Base-by-base conservation (phyloP, 441 rosid genomes). In the Pelargonium myrrhifolium region DNA sequence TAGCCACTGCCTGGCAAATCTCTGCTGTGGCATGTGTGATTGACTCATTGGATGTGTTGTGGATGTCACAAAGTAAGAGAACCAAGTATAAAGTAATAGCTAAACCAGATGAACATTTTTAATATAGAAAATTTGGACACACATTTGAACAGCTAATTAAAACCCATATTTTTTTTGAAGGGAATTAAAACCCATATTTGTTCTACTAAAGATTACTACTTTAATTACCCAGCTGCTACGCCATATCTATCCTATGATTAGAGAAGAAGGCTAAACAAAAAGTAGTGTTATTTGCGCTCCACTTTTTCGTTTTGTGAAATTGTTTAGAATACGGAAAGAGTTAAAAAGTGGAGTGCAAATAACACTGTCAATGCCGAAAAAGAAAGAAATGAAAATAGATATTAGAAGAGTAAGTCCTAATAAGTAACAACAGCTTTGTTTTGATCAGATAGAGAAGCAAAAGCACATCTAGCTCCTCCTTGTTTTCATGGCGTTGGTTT, bases 341-440 rank as follows among this genome's bases (percentile, higher is more conserved):
- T 55, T 37, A 28, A 68, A 79, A 76, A 73, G 72, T 80, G 96
- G 88, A 84, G 89, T 86, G 78, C 82, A 74, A 77, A 78, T 86
- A 87, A 90, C 89, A 79, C 92, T 81, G 77, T 78, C 78, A 64
- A 40, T 43, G 67, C 12, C 12, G 24, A 56, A 35, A 66, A 60
- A 65, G 42, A 43, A 24, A 62, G 47, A 72, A 43, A 31, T 0
- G 40, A 43, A 66, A n/a, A 51, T 53, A 65, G 28, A 51, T 47
- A 66, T 67, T 75, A 74, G 65, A 47, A 58, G 65, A 68, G 56
- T 59, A n/a, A 75, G 66, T 76, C 73, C 75, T 77, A 68, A 42
- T 58, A 62, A 68, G n/a, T n/a, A n/a, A n/a, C n/a, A n/a, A n/a
- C 67, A 72, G 59, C 65, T 60, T 60, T 51, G 58, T 51, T 65